phyloP scores from a whole-genome alignment of 352 stramenopile genomes.

The Thraustotheca clavata region DNA sequence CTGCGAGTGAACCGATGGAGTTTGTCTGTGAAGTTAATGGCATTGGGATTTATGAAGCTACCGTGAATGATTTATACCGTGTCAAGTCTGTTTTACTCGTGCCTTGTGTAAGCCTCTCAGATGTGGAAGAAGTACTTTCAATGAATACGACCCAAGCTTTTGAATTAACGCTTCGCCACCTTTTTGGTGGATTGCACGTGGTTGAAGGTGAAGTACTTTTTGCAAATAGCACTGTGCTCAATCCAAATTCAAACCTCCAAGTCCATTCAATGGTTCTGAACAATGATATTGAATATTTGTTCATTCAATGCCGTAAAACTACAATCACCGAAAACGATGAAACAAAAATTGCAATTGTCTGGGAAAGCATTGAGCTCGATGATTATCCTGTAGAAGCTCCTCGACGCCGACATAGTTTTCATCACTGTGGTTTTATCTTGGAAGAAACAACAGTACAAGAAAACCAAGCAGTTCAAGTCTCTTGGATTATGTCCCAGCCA shows the following conservation, averaged over 20 bases:
- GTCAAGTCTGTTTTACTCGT: constrained; percentile 64
- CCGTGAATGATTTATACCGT: constrained; percentile 72
- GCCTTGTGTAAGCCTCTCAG: constrained; percentile 52
- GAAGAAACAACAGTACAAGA: constrained; percentile 31
- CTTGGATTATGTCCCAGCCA: constrained; percentile 1
- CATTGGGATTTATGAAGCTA: constrained; percentile 65
- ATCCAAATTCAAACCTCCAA: constrained; percentile 56
- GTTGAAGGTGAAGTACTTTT: constrained; percentile 69
- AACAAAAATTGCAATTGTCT: constrained; percentile 29
- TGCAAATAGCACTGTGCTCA: constrained; percentile 33
- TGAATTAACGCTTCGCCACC: constrained; percentile 62
- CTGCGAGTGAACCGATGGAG: constrained; percentile 57
- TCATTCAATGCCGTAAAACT: constrained; percentile 62
- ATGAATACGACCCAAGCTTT: constrained; percentile 61
- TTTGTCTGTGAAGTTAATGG: constrained; percentile 58
- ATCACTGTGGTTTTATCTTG: constrained; percentile 68
- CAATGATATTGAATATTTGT: constrained; percentile 78
- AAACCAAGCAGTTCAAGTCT: neutral
- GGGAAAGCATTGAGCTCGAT: constrained; percentile 81
- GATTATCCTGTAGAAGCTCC: constrained; percentile 58
- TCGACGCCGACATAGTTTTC: constrained; percentile 62
- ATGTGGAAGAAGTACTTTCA: constrained; percentile 70
- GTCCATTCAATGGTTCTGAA: constrained; percentile 77
- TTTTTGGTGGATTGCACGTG: constrained; percentile 76
- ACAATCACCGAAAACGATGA: constrained; percentile 77